A percentile compares a stretch with the other conserved stretches of the same genome.
Conservation (phyloP, 768 basidiomycete species). For the Suillus clintonianus region DNA sequence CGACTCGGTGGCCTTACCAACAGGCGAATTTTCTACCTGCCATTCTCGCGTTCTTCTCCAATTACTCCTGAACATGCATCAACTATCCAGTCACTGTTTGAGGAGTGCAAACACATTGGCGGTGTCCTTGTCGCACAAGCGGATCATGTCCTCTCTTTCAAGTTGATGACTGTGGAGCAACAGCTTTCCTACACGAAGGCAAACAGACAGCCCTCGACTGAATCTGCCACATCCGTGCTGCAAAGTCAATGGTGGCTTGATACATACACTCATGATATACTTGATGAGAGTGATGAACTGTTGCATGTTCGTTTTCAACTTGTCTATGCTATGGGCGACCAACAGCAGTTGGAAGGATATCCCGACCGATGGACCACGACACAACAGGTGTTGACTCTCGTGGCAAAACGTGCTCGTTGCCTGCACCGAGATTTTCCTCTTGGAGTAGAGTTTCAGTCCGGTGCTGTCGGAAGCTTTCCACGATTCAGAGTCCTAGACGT, state of each 20-base stretch:
- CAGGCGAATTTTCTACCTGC: too few relatives aligned
- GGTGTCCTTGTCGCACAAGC: too few relatives aligned
- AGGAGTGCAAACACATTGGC: too few relatives aligned
- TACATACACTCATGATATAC: conserved; percentile 22
- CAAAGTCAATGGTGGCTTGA: conserved; percentile 22
- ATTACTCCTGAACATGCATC: too few relatives aligned
- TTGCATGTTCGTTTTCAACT: conserved; percentile 48
- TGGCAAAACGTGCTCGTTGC: background rate
- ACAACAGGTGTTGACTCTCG: conserved; percentile 40
- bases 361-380: conserved; percentile 44
- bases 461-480: conserved; percentile 1
- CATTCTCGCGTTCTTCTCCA: too few relatives aligned
- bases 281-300: conserved; percentile 36
- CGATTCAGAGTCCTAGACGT: conserved; percentile 2
- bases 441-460: conserved; percentile 4
- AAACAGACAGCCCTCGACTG: too few relatives aligned
- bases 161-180: too few relatives aligned
- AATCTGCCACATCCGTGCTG: conserved; percentile 18
- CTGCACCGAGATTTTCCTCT: background rate
- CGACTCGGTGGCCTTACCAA: too few relatives aligned
- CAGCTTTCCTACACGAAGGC: too few relatives aligned
- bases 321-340: conserved; percentile 43
- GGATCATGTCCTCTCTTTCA: too few relatives aligned
- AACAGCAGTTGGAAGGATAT: conserved; percentile 36
- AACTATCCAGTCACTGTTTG: too few relatives aligned